Base-by-base conservation (phyloP, 1,284 basidiomycete genomes). In the Ganoderma multipileum region DNA sequence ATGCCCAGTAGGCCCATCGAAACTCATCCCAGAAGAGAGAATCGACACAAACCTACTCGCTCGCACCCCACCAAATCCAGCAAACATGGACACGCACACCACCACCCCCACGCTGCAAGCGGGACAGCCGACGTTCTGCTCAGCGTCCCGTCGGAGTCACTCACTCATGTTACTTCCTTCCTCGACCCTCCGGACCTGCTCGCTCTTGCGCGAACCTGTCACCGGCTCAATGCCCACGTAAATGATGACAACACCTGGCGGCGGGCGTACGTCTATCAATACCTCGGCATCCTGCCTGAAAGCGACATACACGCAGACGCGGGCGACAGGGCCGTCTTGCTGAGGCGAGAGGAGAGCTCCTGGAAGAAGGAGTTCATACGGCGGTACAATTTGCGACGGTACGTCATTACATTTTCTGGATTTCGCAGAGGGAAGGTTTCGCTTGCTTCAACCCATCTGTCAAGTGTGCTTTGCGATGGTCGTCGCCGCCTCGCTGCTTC, bases 181-280 rank as follows among this genome's bases (percentile, higher is more conserved):
- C 89, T 96, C 64, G 85, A 90, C 75, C 92, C 93, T 0, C 81
- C 82, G 0, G 84, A 88, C 7, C 87, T 96, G 47, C 78, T 90
- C 60, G 78, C 84, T 1, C 86, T 94, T 71, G 84, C 86, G 14
- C 79, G 80, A 70, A 88, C 91, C 58, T 89, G 87, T 78, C 83
- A 80, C 59, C 75, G 78, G 59, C 85, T 95, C 70, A 82, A 86
- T 73, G 81, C 85, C 68, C 91, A 94, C 83, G 82, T 94, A 82
- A 86, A 86, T 69, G 87, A 94, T 75, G 95, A 96, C 70, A 90
- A 89, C 73, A 95, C 92, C 39, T 96, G 95, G 95, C 85, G 88
- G 61, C 83, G 87, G n/a, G 94, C 94, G n/a, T 94, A 94, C 77
- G 82, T 89, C 65, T 86, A 84, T 68, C 90, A 91, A 76, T 92